Conservation (phyloP, 78 protist species). For the Isochrysis galbana region DNA sequence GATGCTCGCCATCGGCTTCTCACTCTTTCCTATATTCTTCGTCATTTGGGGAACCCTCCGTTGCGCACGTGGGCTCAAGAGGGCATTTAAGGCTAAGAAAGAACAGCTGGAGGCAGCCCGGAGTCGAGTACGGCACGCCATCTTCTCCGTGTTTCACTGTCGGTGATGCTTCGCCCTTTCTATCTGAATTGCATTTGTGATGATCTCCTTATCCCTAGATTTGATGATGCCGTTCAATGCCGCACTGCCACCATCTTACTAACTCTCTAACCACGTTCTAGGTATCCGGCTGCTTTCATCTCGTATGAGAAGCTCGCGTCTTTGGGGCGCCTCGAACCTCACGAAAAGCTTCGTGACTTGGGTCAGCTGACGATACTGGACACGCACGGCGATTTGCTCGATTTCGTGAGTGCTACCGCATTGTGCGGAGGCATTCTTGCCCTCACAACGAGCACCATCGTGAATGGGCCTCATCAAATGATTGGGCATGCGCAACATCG, state of each 20-base stretch:
- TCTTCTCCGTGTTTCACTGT: neutral
- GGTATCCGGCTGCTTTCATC: neutral
- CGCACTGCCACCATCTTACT: too few species aligned
- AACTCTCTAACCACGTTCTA: too few species aligned
- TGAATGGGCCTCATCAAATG: too few species aligned
- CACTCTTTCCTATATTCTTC: neutral
- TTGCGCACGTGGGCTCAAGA: neutral
- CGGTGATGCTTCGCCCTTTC: too few species aligned
- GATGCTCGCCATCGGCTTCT: neutral
- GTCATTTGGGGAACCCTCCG: neutral
- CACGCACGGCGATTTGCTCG: neutral
- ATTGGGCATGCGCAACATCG: too few species aligned
- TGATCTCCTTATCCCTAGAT: too few species aligned
- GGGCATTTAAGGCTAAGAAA: neutral
- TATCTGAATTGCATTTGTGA: too few species aligned
- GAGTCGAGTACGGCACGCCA: neutral
- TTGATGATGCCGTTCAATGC: too few species aligned
- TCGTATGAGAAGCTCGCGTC: neutral
- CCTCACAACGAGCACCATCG: neutral
- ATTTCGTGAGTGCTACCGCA: too few species aligned
- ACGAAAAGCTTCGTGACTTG: neutral
- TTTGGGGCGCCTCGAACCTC: neutral
- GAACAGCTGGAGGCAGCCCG: neutral
- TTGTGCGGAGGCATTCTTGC: too few species aligned
- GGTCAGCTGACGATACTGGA: neutral